A percentile compares a stretch with the other conserved stretches of the same genome.
Conservation (phyloP, 192 early-diverging fungal genomes). For the Umbelopsis isabellina region DNA sequence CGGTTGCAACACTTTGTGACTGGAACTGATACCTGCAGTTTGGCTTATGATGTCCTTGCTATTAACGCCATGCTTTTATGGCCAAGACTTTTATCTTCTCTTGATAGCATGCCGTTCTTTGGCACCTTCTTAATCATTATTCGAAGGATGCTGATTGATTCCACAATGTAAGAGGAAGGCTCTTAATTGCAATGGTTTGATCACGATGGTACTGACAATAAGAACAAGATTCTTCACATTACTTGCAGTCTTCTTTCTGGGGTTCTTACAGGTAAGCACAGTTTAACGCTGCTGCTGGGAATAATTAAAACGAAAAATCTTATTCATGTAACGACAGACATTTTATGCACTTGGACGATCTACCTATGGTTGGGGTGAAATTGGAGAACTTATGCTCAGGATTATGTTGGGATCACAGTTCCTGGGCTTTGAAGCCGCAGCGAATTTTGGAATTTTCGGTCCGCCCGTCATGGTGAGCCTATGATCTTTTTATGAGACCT, state of each 20-base stretch:
- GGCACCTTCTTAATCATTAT: conserved; percentile 49
- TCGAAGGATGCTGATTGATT: conserved; percentile 46
- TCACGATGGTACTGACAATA: background rate
- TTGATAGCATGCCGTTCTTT: conserved; percentile 47
- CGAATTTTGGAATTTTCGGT: conserved; percentile 41
- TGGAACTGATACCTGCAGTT: background rate
- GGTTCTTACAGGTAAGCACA: conserved; percentile 41
- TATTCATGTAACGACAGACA: background rate
- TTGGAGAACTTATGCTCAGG: conserved; percentile 45
- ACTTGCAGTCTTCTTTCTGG: conserved; percentile 45
- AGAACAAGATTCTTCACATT: conserved; percentile 36
- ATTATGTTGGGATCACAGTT: conserved; percentile 47
- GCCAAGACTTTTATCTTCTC: conserved; percentile 45
- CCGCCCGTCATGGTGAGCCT: conserved; percentile 38
- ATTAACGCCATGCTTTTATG: conserved; percentile 41
- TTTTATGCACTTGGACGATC: background rate
- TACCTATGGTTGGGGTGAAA: conserved; percentile 30
- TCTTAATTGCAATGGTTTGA: background rate
- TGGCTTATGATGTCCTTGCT: conserved; percentile 6
- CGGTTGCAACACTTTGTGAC: conserved; percentile 18
- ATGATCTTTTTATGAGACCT: background rate
- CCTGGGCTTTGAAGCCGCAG: conserved; percentile 44
- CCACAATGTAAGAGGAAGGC: conserved; percentile 29
- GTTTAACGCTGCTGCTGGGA: background rate
- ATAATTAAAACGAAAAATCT: background rate